Percentiles rank a stretch among this genome's conserved stretches.
phyloP scores from a whole-genome alignment of 192 early-diverging fungal genomes.

The Gamsiella multidivaricata region DNA sequence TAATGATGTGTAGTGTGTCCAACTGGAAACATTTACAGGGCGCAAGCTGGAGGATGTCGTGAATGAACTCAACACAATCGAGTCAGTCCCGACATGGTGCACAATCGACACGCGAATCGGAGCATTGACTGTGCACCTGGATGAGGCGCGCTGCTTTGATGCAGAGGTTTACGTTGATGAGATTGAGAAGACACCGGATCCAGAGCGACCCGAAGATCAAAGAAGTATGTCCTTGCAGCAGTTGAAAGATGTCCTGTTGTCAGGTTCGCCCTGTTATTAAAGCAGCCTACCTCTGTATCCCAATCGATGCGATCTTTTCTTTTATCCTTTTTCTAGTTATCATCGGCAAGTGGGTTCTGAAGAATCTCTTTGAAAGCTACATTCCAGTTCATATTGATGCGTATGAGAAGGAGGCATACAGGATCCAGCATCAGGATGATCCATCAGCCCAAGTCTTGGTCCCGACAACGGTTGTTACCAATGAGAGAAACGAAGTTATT shows the following conservation, averaged over 20 bases:
- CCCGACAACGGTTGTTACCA: slow-evolving; percentile 36
- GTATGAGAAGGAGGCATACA: slow-evolving; percentile 55
- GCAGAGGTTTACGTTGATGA: slow-evolving; percentile 94
- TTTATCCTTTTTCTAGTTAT: slow-evolving; percentile 69
- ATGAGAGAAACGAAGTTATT: slow-evolving; percentile 40
- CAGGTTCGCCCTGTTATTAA: background rate
- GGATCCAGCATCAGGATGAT: slow-evolving; percentile 48
- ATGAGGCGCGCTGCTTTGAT: slow-evolving; percentile 82
- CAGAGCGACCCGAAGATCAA: slow-evolving; percentile 72
- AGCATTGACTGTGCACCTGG: slow-evolving; percentile 88
- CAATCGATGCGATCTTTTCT: too few species aligned
- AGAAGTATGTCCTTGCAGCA: slow-evolving; percentile 67
- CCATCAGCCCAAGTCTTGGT: slow-evolving; percentile 1
- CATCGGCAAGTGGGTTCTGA: slow-evolving; percentile 85
- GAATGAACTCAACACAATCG: slow-evolving; percentile 68
- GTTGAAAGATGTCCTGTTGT: background rate
- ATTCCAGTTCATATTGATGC: slow-evolving; percentile 60
- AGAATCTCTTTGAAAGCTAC: slow-evolving; percentile 77
- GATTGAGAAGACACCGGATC: slow-evolving; percentile 60
- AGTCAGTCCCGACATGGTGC: slow-evolving; percentile 93
- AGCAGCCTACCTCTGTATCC: too few species aligned
- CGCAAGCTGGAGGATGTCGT: slow-evolving; percentile 65
- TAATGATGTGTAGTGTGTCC: slow-evolving; percentile 56
- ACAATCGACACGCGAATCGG: slow-evolving; percentile 92
- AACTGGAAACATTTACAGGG: slow-evolving; percentile 67